Percentiles rank a stretch among this genome's conserved stretches.
phyloP scores from a whole-genome alignment of 192 early-diverging fungal species.

The Entomortierella beljakovae region DNA sequence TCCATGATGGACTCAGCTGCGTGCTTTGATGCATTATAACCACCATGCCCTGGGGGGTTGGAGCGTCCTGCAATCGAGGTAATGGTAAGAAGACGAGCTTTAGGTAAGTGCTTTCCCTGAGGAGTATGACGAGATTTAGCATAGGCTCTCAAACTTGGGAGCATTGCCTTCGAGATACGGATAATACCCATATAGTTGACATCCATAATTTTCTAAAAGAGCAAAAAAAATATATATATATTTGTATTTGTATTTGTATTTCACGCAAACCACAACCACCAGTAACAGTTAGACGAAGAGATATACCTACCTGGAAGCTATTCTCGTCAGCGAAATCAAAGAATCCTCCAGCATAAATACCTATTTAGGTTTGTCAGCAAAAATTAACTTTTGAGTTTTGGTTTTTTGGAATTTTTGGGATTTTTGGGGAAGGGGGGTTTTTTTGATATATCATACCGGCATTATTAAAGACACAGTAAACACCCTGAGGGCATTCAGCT shows the following conservation, averaged over 20 bases:
- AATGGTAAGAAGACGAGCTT: conserved; percentile 54
- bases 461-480: conserved; percentile 51
- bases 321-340: conserved; percentile 42
- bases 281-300: too few relatives aligned
- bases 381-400: too few relatives aligned
- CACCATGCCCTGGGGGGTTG: conserved; percentile 52
- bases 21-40: conserved; percentile 58
- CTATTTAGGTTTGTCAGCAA: conserved; percentile 1
- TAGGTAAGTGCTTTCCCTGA: conserved; percentile 50
- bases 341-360: conserved; percentile 50
- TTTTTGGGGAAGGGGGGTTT: background rate
- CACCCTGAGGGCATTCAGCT: conserved; percentile 46
- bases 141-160: conserved; percentile 49
- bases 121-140: conserved; percentile 38
- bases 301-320: conserved; percentile 34
- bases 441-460: conserved; percentile 32
- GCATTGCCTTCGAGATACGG: conserved; percentile 53
- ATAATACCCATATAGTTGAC: conserved; percentile 60
- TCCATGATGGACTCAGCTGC: conserved; percentile 60
- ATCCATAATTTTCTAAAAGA: conserved; percentile 55
- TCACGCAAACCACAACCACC: too few relatives aligned
- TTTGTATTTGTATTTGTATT: background rate
- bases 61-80: conserved; percentile 58
- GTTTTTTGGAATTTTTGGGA: too few relatives aligned
- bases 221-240: conserved; percentile 3